Conservation (phyloP, 305 asterid genomes). For the Euphrasia arctica region DNA sequence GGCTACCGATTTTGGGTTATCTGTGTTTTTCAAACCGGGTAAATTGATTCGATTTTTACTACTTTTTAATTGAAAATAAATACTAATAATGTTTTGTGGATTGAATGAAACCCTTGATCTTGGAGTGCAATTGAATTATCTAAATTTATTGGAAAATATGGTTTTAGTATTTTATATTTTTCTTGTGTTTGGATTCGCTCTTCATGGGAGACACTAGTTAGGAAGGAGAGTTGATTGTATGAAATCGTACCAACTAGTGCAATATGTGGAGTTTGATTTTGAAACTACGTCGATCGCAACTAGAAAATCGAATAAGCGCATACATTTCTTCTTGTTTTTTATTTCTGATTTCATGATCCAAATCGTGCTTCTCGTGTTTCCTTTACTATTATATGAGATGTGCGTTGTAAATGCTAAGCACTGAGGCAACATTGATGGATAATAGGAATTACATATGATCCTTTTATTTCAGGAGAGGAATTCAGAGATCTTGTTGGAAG, state of each 20-base stretch:
- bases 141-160: not conserved
- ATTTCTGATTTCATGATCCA: not conserved
- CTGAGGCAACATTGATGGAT: not conserved
- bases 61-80: too few species aligned
- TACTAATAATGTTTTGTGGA: not conserved
- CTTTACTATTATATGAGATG: too few species aligned
- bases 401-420: too few species aligned
- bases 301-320: not conserved
- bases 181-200: not conserved
- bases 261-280: not conserved
- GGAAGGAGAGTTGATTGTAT: not conserved
- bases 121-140: not conserved
- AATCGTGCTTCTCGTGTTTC: not conserved
- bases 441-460: not conserved
- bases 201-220: conserved; percentile 5
- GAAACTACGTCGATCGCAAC: not conserved
- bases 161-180: not conserved
- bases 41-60: not conserved
- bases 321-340: not conserved
- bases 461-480: conserved; percentile 55
- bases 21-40: conserved; percentile 52
- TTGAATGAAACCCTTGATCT: not conserved
- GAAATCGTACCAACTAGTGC: not conserved
- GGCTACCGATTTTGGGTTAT: conserved; percentile 41
- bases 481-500: conserved; percentile 92